Evolutionary conservation across 768 basidiomycete genomes (phyloP).

Genomic region (Pisolithus tinctorius): DNA sequence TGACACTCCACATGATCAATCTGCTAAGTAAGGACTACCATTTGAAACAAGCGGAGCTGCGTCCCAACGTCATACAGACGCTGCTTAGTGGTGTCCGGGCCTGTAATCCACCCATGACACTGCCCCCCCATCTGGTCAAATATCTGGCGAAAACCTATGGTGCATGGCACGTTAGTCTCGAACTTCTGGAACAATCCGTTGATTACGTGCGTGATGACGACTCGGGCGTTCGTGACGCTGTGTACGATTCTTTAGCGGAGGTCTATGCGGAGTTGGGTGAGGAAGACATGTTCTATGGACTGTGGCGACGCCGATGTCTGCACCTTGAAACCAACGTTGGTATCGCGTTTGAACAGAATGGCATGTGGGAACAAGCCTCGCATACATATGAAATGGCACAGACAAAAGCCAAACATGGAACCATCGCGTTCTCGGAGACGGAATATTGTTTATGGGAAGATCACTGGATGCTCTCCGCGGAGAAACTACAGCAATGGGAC

Average conservation of each 20-base stretch:
- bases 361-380: constrained; percentile 93
- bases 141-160: constrained; percentile 95
- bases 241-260: constrained; percentile 88
- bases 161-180: constrained; percentile 89
- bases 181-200: constrained; percentile 77
- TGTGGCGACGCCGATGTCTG: constrained; percentile 89
- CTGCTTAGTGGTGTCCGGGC: constrained; percentile 77
- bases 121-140: constrained; percentile 93
- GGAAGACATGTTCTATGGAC: constrained; percentile 95
- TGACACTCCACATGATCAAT: constrained; percentile 84
- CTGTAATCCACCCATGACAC: constrained; percentile 80
- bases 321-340: constrained; percentile 85
- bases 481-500: constrained; percentile 99
- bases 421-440: constrained; percentile 85
- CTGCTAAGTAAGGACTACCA: constrained; percentile 93
- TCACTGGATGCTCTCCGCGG: constrained; percentile 93
- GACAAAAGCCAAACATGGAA: constrained; percentile 70
- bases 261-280: constrained; percentile 93
- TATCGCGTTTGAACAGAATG: constrained; percentile 89
- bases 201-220: constrained; percentile 80
- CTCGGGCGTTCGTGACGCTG: constrained; percentile 67
- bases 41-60: constrained; percentile 76
- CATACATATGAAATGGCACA: constrained; percentile 87
- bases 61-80: constrained; percentile 90
- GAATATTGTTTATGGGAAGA: constrained; percentile 99